Evolutionary conservation across 2,329 filamentous ascomycete species (phyloP), one percentile per base, ranked within the genome.

Genomic region (Mycogone perniciosa): DNA sequence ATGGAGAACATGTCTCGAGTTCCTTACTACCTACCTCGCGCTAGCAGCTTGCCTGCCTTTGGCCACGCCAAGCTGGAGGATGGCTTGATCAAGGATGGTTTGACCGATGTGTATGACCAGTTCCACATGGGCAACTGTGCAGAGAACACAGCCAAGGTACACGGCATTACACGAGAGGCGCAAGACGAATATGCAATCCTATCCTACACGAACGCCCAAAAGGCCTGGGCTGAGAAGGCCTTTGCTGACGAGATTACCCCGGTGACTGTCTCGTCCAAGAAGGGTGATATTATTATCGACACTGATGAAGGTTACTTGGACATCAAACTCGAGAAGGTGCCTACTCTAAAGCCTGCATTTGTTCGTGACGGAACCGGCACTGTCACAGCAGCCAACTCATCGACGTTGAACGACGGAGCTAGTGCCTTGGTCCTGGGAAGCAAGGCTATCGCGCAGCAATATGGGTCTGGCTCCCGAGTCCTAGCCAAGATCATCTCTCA

Each of bases 1-100:
- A 96, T 99, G 88, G 93, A 99, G 74, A 96, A 89, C 71, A 99
- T 99, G 93, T 89, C 88, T 5, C 81, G 87, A 37, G 89, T 96
- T 4, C 93, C 93, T 3, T 95, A 95, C 71, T 97, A 96, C 66
- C 73, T 95, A 31, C 84, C 87, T 6, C 83, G 93, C 31, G 82
- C 89, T n/a, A 89, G 84, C 62, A 81, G 86, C 55, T 76, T 93
- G 59, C 88, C 91, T 1, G 75, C 89, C 0, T 96, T 97, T 63
- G 93, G 93, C 33, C 83, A 96, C 62, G 76, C 93, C 59, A 87
- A 87, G 69, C 74, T 96, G 69, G 86, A 95, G 68, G 93, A 99
- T 63, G 93, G 92, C 0, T 72, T 99, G 61, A 86, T 97, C 65
- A 93, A 93, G 69, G 93, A 99, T 64, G 93, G 93, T 1, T 72